Evolutionary conservation across 495 filamentous ascomycete species (phyloP).

Genomic region (Daldinia childiae): DNA sequence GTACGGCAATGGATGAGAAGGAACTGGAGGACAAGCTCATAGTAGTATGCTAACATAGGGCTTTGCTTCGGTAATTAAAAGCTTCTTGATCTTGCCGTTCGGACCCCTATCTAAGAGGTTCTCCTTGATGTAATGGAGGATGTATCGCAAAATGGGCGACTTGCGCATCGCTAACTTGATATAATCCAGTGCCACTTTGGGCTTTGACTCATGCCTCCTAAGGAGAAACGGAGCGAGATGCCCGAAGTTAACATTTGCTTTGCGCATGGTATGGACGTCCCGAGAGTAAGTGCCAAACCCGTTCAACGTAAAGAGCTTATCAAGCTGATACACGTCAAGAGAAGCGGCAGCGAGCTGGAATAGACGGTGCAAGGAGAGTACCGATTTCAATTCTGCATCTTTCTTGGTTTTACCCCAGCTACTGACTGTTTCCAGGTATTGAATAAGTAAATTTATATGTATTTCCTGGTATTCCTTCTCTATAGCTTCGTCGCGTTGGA

Average conservation of each 20-base stretch:
- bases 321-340: conserved; percentile 31
- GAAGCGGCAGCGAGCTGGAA: conserved; percentile 40
- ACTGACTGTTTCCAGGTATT: conserved; percentile 20
- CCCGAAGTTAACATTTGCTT: conserved; percentile 21
- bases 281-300: conserved; percentile 21
- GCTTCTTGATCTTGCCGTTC: conserved; percentile 39
- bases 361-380: neutral
- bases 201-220: neutral
- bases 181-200: conserved; percentile 25
- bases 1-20: conserved; percentile 39
- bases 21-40: conserved; percentile 44
- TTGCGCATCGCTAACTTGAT: conserved; percentile 35
- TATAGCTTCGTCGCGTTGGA: conserved; percentile 18
- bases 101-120: conserved; percentile 22
- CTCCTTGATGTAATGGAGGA: conserved; percentile 36
- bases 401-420: conserved; percentile 10
- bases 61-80: conserved; percentile 42
- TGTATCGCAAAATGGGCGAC: conserved; percentile 41
- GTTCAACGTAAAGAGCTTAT: conserved; percentile 19
- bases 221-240: conserved; percentile 30
- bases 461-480: conserved; percentile 27
- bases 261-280: conserved; percentile 31
- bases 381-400: neutral
- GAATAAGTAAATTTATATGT: conserved; percentile 33
- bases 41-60: conserved; percentile 41